Evolutionary conservation across 2,329 filamentous ascomycete genomes (phyloP), one percentile per base, ranked within the genome.

Genomic region (Epichloe sp.): DNA sequence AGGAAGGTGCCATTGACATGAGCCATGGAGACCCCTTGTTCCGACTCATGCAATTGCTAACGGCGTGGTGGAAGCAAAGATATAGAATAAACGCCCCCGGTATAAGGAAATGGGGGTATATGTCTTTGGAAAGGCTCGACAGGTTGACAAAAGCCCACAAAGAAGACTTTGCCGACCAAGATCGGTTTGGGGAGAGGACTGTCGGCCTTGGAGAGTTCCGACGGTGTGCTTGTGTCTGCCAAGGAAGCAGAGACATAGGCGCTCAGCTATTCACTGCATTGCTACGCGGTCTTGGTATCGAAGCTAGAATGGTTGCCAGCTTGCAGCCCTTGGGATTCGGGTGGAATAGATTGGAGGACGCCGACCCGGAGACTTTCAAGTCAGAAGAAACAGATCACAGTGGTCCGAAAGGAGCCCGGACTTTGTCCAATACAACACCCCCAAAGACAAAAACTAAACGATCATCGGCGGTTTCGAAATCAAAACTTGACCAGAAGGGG

Each of bases 231-330:
- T 78, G 79, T 55, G 70, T 71, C 35, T 88, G 87, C 59, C 73
- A 81, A 53, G 93, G 93, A 1, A 96, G 89, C 54, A 78, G 90
- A 55, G 93, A 97, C 65, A 76, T 93, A 3, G 90, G 89, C 0
- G 84, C 87, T 0, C 90, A 97, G 62, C 74, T 98, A 0, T 97
- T 97, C 57, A 94, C 88, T 0, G 87, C 88, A 3, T 69, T 98
- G 7, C 65, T 96, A 21, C 77, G 93, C 56, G 88, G 83, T 0
- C 63, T 97, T 11, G 87, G 87, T 0, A 71, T 97, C 2, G 88
- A 96, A 60, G 80, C 88, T 11, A 78, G 91, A 34, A 77, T 97
- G 73, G 81, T 97, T 3, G 82, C 83, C 10, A 96, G 82, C 62
- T 64, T 98, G 41, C 93, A 97, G 62, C 85, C 89, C 1, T 69